Conservation (phyloP, 176 grass and related monocot species). For the Neostapfia colusana region DNA sequence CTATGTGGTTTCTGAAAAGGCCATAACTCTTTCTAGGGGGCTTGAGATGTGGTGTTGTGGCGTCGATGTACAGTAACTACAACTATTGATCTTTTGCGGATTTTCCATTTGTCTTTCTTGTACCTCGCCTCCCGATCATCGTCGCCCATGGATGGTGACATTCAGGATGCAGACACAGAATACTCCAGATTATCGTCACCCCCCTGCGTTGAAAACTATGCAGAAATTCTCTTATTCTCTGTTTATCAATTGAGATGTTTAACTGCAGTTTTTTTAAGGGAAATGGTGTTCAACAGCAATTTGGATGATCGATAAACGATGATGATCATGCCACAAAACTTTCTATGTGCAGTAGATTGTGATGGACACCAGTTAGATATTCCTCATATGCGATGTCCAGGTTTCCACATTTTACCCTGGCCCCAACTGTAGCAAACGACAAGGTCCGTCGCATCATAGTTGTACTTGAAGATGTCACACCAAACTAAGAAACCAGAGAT, state of each 20-base stretch:
- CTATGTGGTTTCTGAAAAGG: not conserved
- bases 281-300: too few relatives aligned
- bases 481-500: not conserved
- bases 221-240: not conserved
- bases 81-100: not conserved
- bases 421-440: conserved; percentile 27
- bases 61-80: conserved; percentile 18
- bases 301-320: not conserved
- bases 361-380: not conserved
- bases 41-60: conserved; percentile 10
- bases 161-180: conserved; percentile 15
- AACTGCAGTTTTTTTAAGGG: not conserved
- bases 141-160: not conserved
- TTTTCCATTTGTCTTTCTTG: not conserved
- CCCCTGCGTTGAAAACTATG: not conserved
- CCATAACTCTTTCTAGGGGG: not conserved
- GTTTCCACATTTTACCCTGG: not conserved
- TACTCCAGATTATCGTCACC: not conserved
- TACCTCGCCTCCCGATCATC: not conserved
- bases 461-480: not conserved
- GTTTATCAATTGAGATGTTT: not conserved
- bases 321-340: not conserved
- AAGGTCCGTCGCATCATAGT: conserved; percentile 1
- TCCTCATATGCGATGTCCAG: not conserved
- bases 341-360: conserved; percentile 3